phyloP scores from a whole-genome alignment of 345 rosid species.

The Hibiscus trionum region DNA sequence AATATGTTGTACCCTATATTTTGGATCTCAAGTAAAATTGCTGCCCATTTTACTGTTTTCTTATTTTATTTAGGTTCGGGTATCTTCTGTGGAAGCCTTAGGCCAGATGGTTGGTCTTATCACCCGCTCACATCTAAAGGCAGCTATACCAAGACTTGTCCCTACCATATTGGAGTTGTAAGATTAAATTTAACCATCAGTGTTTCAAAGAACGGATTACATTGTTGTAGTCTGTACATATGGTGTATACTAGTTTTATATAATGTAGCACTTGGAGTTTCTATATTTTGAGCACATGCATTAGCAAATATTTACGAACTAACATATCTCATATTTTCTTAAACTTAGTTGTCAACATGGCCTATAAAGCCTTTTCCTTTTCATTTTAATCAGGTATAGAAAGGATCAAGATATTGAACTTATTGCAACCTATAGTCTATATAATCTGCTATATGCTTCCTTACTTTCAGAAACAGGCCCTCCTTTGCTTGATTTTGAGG shows the following conservation, averaged over 20 bases:
- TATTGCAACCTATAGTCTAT: conserved; percentile 76
- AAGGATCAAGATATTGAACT: conserved; percentile 73
- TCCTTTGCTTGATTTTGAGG: conserved; percentile 95
- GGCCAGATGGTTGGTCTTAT: conserved; percentile 98
- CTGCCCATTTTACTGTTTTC: conserved; percentile 6
- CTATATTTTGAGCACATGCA: background rate
- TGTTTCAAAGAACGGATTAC: background rate
- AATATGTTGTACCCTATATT: background rate
- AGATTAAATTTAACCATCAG: conserved; percentile 23
- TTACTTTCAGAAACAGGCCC: conserved; percentile 87
- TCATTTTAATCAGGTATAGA: conserved; percentile 46
- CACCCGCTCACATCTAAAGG: conserved; percentile 71
- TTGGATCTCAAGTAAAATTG: background rate
- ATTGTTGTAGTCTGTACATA: background rate
- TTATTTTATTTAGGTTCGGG: conserved; percentile 59
- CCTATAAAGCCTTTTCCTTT: conserved; percentile 9
- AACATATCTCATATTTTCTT: background rate
- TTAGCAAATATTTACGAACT: background rate
- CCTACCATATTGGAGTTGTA: conserved; percentile 87
- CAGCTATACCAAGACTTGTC: conserved; percentile 87
- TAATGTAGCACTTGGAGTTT: background rate
- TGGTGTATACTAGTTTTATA: background rate
- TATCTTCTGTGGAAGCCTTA: conserved; percentile 85
- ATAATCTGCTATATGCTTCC: conserved; percentile 67
- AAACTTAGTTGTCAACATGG: conserved; percentile 1